phyloP scores from a whole-genome alignment of 176 grass and related monocot genomes.

The Eragrostis curvula region DNA sequence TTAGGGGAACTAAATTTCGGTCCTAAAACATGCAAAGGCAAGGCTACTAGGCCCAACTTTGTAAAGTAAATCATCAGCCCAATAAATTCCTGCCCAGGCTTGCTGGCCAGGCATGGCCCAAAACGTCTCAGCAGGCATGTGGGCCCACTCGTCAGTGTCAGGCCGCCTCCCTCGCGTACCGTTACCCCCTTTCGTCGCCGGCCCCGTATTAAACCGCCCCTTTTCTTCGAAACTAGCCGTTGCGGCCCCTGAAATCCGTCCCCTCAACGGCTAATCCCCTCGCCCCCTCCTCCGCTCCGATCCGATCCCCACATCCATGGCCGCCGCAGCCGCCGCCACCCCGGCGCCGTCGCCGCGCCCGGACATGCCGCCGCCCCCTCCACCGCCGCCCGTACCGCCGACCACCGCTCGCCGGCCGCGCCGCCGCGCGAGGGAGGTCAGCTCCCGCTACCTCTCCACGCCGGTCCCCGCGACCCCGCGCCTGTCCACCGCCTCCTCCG shows the following conservation, averaged over 20 bases:
- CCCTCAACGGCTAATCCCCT: constrained; percentile 38
- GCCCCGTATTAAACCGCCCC: constrained; percentile 24
- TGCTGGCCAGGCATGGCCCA: too few species aligned
- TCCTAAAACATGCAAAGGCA: too few species aligned
- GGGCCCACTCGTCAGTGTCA: constrained; percentile 12
- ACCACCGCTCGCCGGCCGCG: constrained; percentile 47
- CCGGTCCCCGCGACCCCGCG: constrained; percentile 47
- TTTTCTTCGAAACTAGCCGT: constrained; percentile 42
- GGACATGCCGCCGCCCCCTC: constrained; percentile 34
- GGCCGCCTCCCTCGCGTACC: neutral
- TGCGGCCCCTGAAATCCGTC: constrained; percentile 32
- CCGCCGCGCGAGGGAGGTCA: constrained; percentile 70
- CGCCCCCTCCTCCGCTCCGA: neutral
- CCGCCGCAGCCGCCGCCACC: constrained; percentile 21
- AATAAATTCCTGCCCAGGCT: too few species aligned
- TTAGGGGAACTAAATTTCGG: too few species aligned
- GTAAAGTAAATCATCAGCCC: too few species aligned
- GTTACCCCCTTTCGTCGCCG: neutral
- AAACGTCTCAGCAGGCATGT: too few species aligned
- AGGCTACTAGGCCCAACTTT: too few species aligned
- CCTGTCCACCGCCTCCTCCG: constrained; percentile 30
- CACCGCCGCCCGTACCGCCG: constrained; percentile 33
- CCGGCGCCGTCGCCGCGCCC: neutral
- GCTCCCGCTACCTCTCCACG: constrained; percentile 82
- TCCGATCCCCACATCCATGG: constrained; percentile 41